Base-by-base conservation (phyloP, 257 asterid species). In the Fraxinus pennsylvanica region DNA sequence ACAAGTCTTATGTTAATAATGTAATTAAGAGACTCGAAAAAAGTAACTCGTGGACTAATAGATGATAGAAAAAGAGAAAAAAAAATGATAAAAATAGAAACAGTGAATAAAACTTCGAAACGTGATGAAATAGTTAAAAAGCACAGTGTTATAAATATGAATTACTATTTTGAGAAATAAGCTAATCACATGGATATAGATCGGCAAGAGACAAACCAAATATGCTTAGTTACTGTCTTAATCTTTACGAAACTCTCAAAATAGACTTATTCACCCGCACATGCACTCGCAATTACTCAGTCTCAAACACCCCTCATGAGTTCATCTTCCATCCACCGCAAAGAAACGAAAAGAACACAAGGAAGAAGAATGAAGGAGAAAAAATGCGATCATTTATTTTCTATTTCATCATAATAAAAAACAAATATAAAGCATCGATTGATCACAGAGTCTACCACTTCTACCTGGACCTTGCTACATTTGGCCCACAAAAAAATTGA, bases 401-500 rank as follows among this genome's bases (percentile, higher is more conserved):
- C 36, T 63, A 27, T 63, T 63, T 59, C 67, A 81, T 45, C 71
- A 50, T 33, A 71, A 61, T 36, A 50, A 61, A 69, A 59, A 63
- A 61, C 19, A 63, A 63, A 25, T 63, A 63, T 57, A 35, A 81
- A 32, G 71, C 79, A 30, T 67, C 61, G 38, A 65, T 71, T 75
- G 69, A 73, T 71, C 45, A 63, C 63, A 74, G 57, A 72, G 63
- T 71, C 54, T 81, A 76, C 59, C 17, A 71, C 38, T 81, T 50
- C 78, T 71, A 71, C 50, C 32, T 12, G 65, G 75, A 78, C 68
- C 45, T 76, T 66, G 81, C 72, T 66, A 63, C 33, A 25, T 6
- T 29, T 72, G 54, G 75, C 72, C 84, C 78, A 67, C 78, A 76
- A 81, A 81, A 81, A 81, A 81, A 71, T 1, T n/a, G 73, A 74